Base-by-base conservation (phyloP, 306 rosid species). In the Gleditsia sinensis region DNA sequence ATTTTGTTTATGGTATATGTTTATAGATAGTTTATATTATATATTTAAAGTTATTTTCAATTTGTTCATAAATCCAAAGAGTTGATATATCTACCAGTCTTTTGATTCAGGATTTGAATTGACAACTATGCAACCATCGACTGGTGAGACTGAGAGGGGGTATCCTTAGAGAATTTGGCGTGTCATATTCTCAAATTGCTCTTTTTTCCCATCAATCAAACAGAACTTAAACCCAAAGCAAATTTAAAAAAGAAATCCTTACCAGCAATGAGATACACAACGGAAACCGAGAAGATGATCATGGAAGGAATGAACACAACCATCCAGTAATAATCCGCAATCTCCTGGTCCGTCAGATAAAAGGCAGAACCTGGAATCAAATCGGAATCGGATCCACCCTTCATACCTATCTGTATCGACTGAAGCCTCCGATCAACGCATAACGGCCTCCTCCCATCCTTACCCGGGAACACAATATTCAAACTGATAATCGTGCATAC, bases 311-410 rank as follows among this genome's bases (percentile, higher is more conserved):
- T n/a, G 82, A 94, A 88, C 81, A 88, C 88, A 67, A 94, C 92
- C 96, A 87, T 83, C 96, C 93, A 87, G 78, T 84, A 92, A 76
- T 88, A 94, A 86, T 94, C 99, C 63, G 80, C 96, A 53, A 84
- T 84, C 71, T 92, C 95, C 81, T 94, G 98, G 67, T 94, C 93
- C 55, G 97, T 94, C 4, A 94, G 88, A 82, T 84, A 87, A 75
- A 84, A 92, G 68, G 17, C 68, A 68, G 93, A 92, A 3, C 92
- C 86, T 8, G 79, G 81, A 53, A 81, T 80, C 50, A 60, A 75
- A 84, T 92, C 93, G 46, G 83, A 86, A 68, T 89, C 90, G 32
- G 90, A 82, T 11, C 61, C 78, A n/a, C 86, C 86, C 79, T 78
- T 92, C 30, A 74, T 74, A 10, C 79, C 90, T 8, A 88, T 23